Conservation (phyloP, 148 eudicot genomes). For the Linanthus parryae region DNA sequence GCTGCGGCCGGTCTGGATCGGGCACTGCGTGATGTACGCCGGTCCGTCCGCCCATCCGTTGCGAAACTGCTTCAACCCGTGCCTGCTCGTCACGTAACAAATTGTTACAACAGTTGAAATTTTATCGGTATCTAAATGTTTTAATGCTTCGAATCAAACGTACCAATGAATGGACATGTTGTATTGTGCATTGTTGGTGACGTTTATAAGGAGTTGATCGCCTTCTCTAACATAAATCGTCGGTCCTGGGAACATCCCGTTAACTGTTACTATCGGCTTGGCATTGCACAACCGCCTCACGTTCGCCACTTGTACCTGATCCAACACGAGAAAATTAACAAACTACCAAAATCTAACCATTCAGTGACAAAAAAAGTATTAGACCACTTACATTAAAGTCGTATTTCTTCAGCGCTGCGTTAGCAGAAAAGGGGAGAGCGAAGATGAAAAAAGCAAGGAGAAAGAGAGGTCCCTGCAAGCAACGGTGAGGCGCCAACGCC, state of each 20-base stretch:
- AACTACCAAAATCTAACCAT: too few species aligned
- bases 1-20: constrained; percentile 34
- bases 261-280: constrained; percentile 66
- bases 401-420: constrained; percentile 41
- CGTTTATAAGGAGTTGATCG: constrained; percentile 49
- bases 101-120: too few species aligned
- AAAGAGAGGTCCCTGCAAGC: constrained; percentile 1
- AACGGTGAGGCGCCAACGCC: neutral
- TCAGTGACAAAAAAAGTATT: neutral
- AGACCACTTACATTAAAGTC: constrained; percentile 38
- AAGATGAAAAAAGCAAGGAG: constrained; percentile 2
- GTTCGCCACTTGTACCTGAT: constrained; percentile 52
- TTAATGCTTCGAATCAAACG: neutral
- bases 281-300: constrained; percentile 58
- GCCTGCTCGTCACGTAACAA: constrained; percentile 39
- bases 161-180: constrained; percentile 64
- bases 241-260: constrained; percentile 72
- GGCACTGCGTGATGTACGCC: constrained; percentile 53
- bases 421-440: constrained; percentile 8
- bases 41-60: constrained; percentile 67
- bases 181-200: constrained; percentile 54
- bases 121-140: neutral
- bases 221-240: constrained; percentile 62
- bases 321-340: neutral
- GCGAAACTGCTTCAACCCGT: constrained; percentile 41